Base-by-base conservation (phyloP, 495 filamentous ascomycete species). In the Hyphodiscus hymeniophilus region DNA sequence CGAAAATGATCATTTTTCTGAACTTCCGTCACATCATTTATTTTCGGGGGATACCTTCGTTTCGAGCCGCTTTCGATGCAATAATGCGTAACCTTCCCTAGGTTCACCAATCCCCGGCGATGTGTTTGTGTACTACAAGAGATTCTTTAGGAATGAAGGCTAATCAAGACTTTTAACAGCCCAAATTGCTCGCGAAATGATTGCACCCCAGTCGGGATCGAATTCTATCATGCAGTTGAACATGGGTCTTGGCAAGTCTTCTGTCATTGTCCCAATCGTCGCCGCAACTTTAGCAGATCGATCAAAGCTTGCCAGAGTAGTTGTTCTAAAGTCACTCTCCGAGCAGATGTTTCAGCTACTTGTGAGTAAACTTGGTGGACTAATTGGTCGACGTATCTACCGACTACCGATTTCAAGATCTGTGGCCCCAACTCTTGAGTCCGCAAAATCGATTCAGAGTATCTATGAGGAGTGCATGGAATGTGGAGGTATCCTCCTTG, bases 171-270 rank as follows among this genome's bases (percentile, higher is more conserved):
- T n/a, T n/a, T n/a, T n/a, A n/a, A n/a, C n/a, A n/a, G 61, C 67
- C 3, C 51, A 70, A 3, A 77, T 86, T 35, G 77, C 82, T 0
- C 24, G 39, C 2, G 60, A 69, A 42, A 87, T 87, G 80, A 73
- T 69, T 8, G 35, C 41, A 1, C 81, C 81, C 0, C 52, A 52
- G 0, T 61, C 55, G 0, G 60, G 50, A 0, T 24, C 47, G 0
- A 87, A 80, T 56, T 58, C 69, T 0, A 76, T 80, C 10, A 66
- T 87, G 59, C 82, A 88, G 55, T 64, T 89, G 43, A 86, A 85
- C 52, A 87, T 87, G 82, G 84, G 84, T 0, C 74, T 84, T 56
- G 84, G 84, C 0, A 89, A 89, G 55, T 81, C 81, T 0, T 80
- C 80, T 0, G 75, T 85, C 1, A 84, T 89, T 44, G 72, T 85